A percentile compares a stretch with the other conserved stretches of the same genome.
phyloP scores from a whole-genome alignment of 140 eudicot species.

The Senecio squalidus region DNA sequence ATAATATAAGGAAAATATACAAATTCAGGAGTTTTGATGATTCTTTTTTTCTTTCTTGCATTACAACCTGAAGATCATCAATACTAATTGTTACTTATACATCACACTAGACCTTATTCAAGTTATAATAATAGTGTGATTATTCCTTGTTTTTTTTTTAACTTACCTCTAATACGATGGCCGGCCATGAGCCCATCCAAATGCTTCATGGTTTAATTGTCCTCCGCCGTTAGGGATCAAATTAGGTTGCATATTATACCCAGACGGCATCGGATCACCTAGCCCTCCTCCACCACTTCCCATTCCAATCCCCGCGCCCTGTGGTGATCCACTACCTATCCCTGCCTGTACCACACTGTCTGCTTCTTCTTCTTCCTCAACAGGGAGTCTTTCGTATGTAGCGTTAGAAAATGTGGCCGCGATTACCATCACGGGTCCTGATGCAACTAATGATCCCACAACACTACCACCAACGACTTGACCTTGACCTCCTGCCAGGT shows the following conservation, averaged over 20 bases:
- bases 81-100: constrained; percentile 16
- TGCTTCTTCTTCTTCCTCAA: constrained; percentile 52
- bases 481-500: constrained; percentile 63
- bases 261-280: constrained; percentile 28
- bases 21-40: constrained; percentile 11
- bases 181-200: constrained; percentile 55
- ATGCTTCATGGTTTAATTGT: constrained; percentile 53
- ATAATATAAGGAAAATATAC: constrained; percentile 23
- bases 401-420: constrained; percentile 60
- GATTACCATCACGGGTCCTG: constrained; percentile 59
- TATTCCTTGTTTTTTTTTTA: background rate
- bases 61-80: constrained; percentile 19
- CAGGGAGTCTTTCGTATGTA: constrained; percentile 53
- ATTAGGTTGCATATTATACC: constrained; percentile 42
- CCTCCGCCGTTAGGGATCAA: constrained; percentile 49
- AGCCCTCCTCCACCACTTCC: background rate
- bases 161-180: constrained; percentile 45
- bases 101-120: constrained; percentile 21
- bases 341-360: constrained; percentile 34
- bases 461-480: constrained; percentile 71
- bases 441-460: constrained; percentile 53
- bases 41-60: background rate
- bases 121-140: background rate
- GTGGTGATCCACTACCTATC: constrained; percentile 27
- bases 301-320: background rate